Percentiles rank a stretch among this genome's conserved stretches.
phyloP scores from a whole-genome alignment of 345 rosid species.

The Erodium maritimum region DNA sequence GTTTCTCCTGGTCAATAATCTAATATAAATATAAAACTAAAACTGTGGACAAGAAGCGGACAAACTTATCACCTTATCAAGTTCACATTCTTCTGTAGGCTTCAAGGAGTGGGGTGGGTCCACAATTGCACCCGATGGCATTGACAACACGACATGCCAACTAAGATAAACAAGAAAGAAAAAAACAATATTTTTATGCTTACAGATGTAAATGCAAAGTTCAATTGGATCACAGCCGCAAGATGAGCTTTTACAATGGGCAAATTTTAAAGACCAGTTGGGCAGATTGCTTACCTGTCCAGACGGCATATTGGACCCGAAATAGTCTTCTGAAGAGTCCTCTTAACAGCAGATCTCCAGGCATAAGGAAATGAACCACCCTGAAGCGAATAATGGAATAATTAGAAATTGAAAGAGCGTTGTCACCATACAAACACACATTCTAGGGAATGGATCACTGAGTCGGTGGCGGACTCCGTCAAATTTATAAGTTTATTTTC shows the following conservation, averaged over 20 bases:
- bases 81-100: constrained; percentile 41
- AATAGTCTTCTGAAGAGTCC: constrained; percentile 56
- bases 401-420: neutral
- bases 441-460: no score
- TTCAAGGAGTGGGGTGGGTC: constrained; percentile 74
- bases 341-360: constrained; percentile 88
- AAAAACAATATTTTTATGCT: no score
- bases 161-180: constrained; percentile 29
- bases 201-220: neutral
- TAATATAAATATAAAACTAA: neutral
- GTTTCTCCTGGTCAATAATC: neutral
- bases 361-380: constrained; percentile 94
- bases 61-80: constrained; percentile 43
- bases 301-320: constrained; percentile 47
- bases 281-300: constrained; percentile 43
- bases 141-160: constrained; percentile 61
- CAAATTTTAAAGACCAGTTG: neutral
- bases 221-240: neutral
- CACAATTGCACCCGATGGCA: constrained; percentile 54
- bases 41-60: neutral
- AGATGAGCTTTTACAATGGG: neutral
- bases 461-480: no score
- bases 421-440: constrained; percentile 6
- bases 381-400: constrained; percentile 25
- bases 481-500: no score